phyloP scores from a whole-genome alignment of 768 basidiomycete genomes.

The Naematelia aurantialba region DNA sequence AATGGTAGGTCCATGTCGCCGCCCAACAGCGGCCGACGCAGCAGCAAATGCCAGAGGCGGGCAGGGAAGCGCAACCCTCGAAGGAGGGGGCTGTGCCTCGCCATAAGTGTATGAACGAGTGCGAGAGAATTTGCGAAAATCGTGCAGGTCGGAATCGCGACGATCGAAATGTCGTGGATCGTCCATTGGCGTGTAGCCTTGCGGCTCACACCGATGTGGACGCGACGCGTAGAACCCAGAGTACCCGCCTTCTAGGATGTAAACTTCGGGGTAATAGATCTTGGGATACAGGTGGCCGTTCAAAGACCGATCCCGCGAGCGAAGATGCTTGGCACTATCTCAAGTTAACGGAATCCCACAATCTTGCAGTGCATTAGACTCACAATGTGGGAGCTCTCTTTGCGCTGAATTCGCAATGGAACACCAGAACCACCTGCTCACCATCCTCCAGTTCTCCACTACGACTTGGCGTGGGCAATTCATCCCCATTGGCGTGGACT shows the following conservation, averaged over 20 bases:
- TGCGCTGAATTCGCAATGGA: conserved; percentile 96
- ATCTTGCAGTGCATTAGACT: conserved; percentile 46
- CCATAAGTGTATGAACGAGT: conserved; percentile 91
- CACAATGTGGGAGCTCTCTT: conserved; percentile 96
- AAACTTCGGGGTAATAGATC: conserved; percentile 93
- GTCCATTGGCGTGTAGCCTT: conserved; percentile 88
- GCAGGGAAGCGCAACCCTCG: conserved; percentile 24
- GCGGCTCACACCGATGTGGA: conserved; percentile 64
- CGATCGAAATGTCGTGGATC: conserved; percentile 77
- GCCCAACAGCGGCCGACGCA: conserved; percentile 46
- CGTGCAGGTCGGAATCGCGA: conserved; percentile 79
- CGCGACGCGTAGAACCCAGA: conserved; percentile 75
- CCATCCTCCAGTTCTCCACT: conserved; percentile 63
- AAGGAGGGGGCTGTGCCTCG: conserved; percentile 53
- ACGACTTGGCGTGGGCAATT: conserved; percentile 49
- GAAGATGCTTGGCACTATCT: conserved; percentile 81
- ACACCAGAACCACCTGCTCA: conserved; percentile 80
- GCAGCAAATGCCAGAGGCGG: conserved; percentile 46
- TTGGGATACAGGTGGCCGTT: conserved; percentile 87
- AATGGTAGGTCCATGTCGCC: conserved; percentile 53
- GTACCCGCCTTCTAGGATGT: conserved; percentile 95
- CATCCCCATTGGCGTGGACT: conserved; percentile 48
- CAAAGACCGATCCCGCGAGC: conserved; percentile 80
- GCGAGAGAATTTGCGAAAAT: conserved; percentile 87
- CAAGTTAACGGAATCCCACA: background rate